Conservation (phyloP, 495 filamentous ascomycete genomes). For the Daldinia bambusicola region DNA sequence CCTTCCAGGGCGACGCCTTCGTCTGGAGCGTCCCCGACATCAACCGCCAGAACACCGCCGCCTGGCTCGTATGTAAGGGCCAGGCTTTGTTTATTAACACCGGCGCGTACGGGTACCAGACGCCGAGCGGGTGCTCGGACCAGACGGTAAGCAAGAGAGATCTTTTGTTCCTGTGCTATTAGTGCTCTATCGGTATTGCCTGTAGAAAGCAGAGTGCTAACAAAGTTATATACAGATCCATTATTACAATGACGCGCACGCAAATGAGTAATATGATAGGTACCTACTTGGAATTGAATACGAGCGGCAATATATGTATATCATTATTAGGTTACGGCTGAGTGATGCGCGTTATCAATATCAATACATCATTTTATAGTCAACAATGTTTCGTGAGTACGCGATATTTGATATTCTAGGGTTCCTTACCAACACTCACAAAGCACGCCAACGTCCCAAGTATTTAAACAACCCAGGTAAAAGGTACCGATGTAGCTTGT, state of each 20-base stretch:
- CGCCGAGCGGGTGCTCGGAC: conserved; percentile 66
- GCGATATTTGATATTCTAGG: background rate
- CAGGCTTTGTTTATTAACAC: conserved; percentile 68
- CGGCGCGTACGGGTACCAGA: conserved; percentile 67
- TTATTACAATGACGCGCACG: conserved; percentile 58
- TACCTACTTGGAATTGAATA: background rate
- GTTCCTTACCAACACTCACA: background rate
- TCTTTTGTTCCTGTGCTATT: too few relatives aligned
- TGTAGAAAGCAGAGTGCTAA: conserved; percentile 22
- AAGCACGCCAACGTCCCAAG: background rate
- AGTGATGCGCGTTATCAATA: background rate
- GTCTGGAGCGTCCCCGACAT: conserved; percentile 62
- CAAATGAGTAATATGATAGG: conserved; percentile 39
- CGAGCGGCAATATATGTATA: background rate
- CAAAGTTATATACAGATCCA: conserved; percentile 51
- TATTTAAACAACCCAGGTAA: too few relatives aligned
- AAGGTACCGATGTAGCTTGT: too few relatives aligned
- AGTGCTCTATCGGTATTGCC: too few relatives aligned
- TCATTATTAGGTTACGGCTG: background rate
- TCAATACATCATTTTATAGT: background rate
- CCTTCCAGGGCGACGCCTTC: conserved; percentile 65
- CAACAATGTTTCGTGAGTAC: background rate
- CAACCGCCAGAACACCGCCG: conserved; percentile 63
- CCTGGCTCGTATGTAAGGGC: conserved; percentile 67
- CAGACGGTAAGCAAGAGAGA: conserved; percentile 60